Conservation (phyloP, 208 protist genomes). For the Naegleria gruberi region DNA sequence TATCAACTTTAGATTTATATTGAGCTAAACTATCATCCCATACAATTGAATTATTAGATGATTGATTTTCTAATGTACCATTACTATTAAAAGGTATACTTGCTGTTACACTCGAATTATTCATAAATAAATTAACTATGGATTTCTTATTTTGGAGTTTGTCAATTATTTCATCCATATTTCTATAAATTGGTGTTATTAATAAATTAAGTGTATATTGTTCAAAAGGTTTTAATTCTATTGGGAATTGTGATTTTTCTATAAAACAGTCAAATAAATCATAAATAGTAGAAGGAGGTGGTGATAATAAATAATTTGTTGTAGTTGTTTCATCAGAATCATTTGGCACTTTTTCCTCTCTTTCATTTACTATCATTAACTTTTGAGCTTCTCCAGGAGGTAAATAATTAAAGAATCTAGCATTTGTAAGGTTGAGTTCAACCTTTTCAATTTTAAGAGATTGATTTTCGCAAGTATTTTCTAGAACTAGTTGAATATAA, state of each 20-base stretch:
- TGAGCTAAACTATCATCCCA: background rate
- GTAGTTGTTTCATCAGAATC: background rate
- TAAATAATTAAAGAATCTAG: background rate
- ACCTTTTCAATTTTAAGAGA: background rate
- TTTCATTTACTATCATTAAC: background rate
- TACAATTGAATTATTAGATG: background rate
- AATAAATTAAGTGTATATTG: background rate
- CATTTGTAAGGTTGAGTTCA: background rate
- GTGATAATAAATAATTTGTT: background rate
- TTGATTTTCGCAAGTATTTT: background rate
- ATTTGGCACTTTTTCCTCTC: background rate
- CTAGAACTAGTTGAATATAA: background rate
- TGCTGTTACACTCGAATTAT: background rate
- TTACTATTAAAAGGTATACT: too few species aligned
- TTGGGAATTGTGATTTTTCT: background rate
- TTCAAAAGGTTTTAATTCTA: conserved; percentile 4
- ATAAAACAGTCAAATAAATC: background rate
- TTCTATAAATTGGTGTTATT: background rate
- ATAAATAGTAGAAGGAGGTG: background rate
- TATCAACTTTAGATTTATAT: background rate
- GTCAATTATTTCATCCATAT: background rate
- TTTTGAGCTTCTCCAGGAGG: background rate
- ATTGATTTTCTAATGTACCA: background rate
- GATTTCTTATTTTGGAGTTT: background rate
- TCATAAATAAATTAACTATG: background rate